Evolutionary conservation across 2,329 filamentous ascomycete genomes (phyloP).

Genomic region (Sporothrix curviconia): DNA sequence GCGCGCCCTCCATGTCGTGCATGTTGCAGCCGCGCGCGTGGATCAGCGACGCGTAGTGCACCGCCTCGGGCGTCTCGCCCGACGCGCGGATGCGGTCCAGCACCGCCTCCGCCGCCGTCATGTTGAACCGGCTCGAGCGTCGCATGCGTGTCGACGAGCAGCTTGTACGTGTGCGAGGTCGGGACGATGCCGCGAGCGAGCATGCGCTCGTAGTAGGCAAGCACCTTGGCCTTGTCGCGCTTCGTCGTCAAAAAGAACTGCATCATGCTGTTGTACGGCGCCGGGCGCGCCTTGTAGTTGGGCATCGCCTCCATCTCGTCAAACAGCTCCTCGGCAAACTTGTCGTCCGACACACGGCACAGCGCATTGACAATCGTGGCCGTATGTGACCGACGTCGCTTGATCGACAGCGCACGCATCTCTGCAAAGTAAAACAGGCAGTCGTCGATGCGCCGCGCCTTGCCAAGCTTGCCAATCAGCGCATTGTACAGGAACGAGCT

Average conservation of each 20-base stretch:
- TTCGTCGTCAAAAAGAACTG: slow-evolving; percentile 98
- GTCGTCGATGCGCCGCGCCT: slow-evolving; percentile 95
- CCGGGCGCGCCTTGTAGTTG: slow-evolving; percentile 96
- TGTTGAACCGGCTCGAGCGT: slow-evolving; percentile 87
- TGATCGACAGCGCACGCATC: slow-evolving; percentile 88
- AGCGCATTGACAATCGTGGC: slow-evolving; percentile 96
- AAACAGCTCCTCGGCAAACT: slow-evolving; percentile 94
- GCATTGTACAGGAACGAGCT: slow-evolving; percentile 98
- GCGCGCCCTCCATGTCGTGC: slow-evolving; percentile 82
- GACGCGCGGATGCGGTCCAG: slow-evolving; percentile 69
- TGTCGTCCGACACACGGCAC: slow-evolving; percentile 94
- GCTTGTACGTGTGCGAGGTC: slow-evolving; percentile 94
- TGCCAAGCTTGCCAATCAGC: slow-evolving; percentile 94
- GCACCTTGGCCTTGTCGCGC: slow-evolving; percentile 87
- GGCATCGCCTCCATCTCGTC: slow-evolving; percentile 99
- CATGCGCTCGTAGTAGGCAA: slow-evolving; percentile 95
- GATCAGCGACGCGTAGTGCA: slow-evolving; percentile 92
- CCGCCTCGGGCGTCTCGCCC: slow-evolving; percentile 75
- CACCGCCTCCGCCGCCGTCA: slow-evolving; percentile 78
- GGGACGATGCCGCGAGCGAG: slow-evolving; percentile 76
- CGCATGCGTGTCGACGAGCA: slow-evolving; percentile 90
- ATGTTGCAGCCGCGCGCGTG: slow-evolving; percentile 92
- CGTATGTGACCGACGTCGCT: slow-evolving; percentile 95
- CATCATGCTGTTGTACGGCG: slow-evolving; percentile 99
- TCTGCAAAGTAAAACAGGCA: slow-evolving; percentile 97